Evolutionary conservation across 139 green algal species (phyloP), one percentile per base, ranked within the genome.

Genomic region (Nannochloris sp.): DNA sequence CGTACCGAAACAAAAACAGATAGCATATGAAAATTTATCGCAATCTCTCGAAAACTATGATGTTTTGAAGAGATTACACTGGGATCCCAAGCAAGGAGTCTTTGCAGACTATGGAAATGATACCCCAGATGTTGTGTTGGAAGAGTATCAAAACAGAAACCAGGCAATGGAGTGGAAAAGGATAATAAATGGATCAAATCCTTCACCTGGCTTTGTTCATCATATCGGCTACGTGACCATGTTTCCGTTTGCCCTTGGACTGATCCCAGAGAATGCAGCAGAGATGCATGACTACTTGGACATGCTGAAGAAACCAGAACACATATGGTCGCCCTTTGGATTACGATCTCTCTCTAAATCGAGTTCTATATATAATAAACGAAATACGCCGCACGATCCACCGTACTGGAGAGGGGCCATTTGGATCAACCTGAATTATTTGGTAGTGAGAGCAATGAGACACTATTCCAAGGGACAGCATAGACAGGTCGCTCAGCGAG

Each of bases 401-500:
- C 91, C 91, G 12, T 97, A 97, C 77, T 97, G 91, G 91, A 73
- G 91, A 2, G 84, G 85, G 2, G 64, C 83, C 21, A 76, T 97
- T 51, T 97, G 91, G 91, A 78, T 95, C 63, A 97, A 97, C 74
- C 65, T 97, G 65, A 97, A 97, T 75, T 96, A 84, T 76, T 74
- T 97, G 1, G 75, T 82, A 21, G 76, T 97, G 25, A 61, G 62
- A 36, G 75, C 84, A 2, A 60, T 90, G 49, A 54, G 73, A 3
- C 59, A 72, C 27, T 90, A 90, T 61, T 62, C 31, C 18, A 7
- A 53, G 40, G 21, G 23, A 12, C 16, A n/a, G 2, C 71, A 70
- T 37, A 69, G 78, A 5, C 73, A 74, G 0, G 55, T 84, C 43
- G 34, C 37, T 11, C 4, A 44, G 3, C 14, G 27, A 15, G 82